A percentile compares a stretch with the other conserved stretches of the same genome.
Conservation (phyloP, 2,329 filamentous ascomycete genomes). For the Colletotrichum siamense region DNA sequence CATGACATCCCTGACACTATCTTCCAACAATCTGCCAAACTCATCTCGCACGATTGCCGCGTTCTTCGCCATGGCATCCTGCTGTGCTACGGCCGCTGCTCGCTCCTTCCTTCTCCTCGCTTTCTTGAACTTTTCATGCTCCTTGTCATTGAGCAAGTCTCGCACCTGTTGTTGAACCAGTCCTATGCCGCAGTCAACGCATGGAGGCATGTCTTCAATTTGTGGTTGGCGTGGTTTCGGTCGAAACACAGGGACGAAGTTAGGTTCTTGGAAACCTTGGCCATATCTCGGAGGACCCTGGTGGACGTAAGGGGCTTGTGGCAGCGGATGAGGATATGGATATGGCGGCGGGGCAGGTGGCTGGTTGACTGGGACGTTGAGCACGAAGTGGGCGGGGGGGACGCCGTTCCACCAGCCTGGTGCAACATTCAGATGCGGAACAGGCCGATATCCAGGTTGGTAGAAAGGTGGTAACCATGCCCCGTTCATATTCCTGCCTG, state of each 20-base stretch:
- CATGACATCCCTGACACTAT: not conserved
- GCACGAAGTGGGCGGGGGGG: not conserved
- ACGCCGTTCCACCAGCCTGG: not conserved
- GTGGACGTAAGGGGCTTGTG: not conserved
- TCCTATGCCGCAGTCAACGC: not conserved
- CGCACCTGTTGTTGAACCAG: not conserved
- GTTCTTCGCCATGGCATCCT: not conserved
- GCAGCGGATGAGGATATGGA: not conserved
- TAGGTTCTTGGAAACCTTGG: not conserved
- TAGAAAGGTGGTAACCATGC: not conserved
- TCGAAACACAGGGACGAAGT: not conserved
- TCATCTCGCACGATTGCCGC: fast-evolving
- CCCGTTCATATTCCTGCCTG: not conserved
- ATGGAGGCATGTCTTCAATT: not conserved
- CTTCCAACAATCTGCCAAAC: not conserved
- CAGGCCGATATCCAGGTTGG: not conserved
- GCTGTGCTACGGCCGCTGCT: not conserved
- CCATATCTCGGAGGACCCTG: not conserved
- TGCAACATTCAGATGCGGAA: not conserved
- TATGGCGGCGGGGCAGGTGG: not conserved
- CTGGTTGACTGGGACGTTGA: not conserved
- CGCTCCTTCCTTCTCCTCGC: not conserved
- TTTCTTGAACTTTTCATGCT: fast-evolving
- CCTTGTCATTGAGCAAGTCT: not conserved
- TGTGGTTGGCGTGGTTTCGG: not conserved